Conservation (phyloP, 345 rosid species). For the Arabidopsis suecica region DNA sequence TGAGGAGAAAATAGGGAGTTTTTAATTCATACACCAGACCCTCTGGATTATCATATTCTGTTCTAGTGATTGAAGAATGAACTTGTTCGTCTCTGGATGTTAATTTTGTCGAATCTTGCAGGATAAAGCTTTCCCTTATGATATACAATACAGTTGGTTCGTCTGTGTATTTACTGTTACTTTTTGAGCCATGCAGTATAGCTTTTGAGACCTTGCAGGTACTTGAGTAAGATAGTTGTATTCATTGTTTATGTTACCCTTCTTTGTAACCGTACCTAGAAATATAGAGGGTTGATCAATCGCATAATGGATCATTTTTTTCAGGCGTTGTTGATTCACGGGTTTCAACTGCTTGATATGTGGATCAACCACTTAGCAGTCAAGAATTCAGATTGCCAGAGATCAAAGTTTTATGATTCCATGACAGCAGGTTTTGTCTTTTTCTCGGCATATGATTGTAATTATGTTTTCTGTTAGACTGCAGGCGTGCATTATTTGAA, state of each 20-base stretch:
- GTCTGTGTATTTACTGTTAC: conserved; percentile 1
- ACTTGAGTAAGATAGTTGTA: conserved; percentile 13
- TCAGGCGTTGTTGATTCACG: conserved; percentile 77
- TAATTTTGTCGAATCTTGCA: conserved; percentile 13
- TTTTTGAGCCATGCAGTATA: conserved; percentile 32
- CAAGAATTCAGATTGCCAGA: conserved; percentile 53
- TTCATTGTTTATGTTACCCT: not conserved
- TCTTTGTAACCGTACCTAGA: not conserved
- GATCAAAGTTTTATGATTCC: conserved; percentile 56
- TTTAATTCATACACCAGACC: not conserved
- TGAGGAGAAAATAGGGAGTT: not conserved
- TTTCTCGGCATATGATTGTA: not conserved
- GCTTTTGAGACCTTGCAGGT: conserved; percentile 40
- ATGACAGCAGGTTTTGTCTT: conserved; percentile 59
- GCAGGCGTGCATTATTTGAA: not conserved
- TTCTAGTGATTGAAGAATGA: conserved; percentile 9
- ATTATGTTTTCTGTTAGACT: not conserved
- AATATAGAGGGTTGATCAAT: not conserved
- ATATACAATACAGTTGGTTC: conserved; percentile 13
- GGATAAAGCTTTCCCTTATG: conserved; percentile 21
- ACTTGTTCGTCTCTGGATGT: conserved; percentile 1
- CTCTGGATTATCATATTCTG: not conserved
- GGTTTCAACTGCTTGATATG: conserved; percentile 79
- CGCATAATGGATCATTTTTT: conserved; percentile 17
- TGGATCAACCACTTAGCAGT: conserved; percentile 71